phyloP scores from a whole-genome alignment of 2,329 filamentous ascomycete species.

The Zymoseptoria passerinii region DNA sequence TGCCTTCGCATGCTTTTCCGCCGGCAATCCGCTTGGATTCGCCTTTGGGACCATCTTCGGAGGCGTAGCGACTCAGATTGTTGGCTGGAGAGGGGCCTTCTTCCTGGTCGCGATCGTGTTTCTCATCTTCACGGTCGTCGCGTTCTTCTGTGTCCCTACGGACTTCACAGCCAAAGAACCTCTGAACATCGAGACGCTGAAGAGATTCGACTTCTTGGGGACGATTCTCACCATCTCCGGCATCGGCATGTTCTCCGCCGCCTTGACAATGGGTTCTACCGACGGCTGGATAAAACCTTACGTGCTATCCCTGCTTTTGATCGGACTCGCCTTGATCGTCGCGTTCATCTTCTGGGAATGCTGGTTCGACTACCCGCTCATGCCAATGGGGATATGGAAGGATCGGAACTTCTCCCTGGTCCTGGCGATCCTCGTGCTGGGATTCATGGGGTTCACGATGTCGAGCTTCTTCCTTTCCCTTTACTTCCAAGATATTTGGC shows the following conservation, averaged over 20 bases:
- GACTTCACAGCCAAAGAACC: slow-evolving; percentile 42
- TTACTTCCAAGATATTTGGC: slow-evolving; percentile 53
- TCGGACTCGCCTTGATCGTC: slow-evolving; percentile 50
- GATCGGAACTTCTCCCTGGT: slow-evolving; percentile 58
- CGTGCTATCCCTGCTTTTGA: slow-evolving; percentile 53
- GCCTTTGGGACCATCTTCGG: slow-evolving; percentile 52
- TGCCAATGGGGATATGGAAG: slow-evolving; percentile 50
- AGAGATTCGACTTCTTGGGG: slow-evolving; percentile 54
- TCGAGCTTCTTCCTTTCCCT: slow-evolving; percentile 45
- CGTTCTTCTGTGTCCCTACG: slow-evolving; percentile 53
- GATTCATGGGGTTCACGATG: slow-evolving; percentile 52
- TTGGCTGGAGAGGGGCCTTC: slow-evolving; percentile 57
- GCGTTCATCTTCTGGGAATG: slow-evolving; percentile 57
- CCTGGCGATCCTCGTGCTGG: slow-evolving; percentile 49
- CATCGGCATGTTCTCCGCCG: slow-evolving; percentile 56
- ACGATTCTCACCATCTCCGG: slow-evolving; percentile 55
- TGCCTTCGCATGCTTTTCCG: slow-evolving; percentile 55
- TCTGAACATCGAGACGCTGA: slow-evolving; percentile 42
- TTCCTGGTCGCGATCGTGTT: slow-evolving; percentile 57
- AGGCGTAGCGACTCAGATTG: slow-evolving; percentile 53
- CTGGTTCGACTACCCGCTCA: slow-evolving; percentile 37
- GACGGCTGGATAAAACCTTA: slow-evolving; percentile 57
- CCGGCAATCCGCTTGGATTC: slow-evolving; percentile 50
- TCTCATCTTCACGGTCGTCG: slow-evolving; percentile 49
- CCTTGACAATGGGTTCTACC: slow-evolving; percentile 47